Evolutionary conservation across 2,329 filamentous ascomycete genomes (phyloP).

Genomic region (Nigrospora oryzae): DNA sequence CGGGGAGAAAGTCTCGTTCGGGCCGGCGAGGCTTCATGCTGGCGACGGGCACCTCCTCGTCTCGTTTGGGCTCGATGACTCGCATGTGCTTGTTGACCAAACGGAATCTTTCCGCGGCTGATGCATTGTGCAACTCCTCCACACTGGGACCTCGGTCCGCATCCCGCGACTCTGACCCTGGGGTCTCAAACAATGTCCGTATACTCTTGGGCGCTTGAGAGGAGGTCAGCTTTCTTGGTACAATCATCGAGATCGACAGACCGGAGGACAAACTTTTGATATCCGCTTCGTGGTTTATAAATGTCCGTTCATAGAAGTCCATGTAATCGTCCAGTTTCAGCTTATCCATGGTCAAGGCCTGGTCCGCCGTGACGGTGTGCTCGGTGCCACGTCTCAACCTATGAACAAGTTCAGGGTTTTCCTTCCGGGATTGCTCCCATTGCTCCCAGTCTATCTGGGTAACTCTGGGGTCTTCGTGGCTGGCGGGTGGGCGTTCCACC

Average conservation of each 20-base stretch:
- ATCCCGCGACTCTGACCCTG: not conserved
- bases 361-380: conserved; percentile 17
- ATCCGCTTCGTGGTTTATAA: conserved; percentile 29
- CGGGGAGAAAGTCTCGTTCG: conserved; percentile 17
- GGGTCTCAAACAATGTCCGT: conserved; percentile 11
- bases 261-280: conserved; percentile 21
- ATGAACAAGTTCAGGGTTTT: conserved; percentile 10
- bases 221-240: too few relatives aligned
- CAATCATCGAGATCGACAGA: too few relatives aligned
- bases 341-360: conserved; percentile 38
- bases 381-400: conserved; percentile 17
- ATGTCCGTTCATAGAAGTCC: conserved; percentile 68
- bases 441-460: conserved; percentile 62
- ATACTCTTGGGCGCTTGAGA: conserved; percentile 10
- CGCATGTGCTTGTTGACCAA: conserved; percentile 9
- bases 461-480: conserved; percentile 46
- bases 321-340: conserved; percentile 65
- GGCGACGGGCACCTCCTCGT: conserved; percentile 3
- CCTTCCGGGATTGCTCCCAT: conserved; percentile 51
- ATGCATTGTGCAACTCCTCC: conserved; percentile 1
- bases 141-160: not conserved
- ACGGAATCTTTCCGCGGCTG: conserved; percentile 10
- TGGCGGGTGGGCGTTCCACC: conserved; percentile 36
- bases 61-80: conserved; percentile 4
- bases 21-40: not conserved